These are phyloP conservation scores for Helicostylum pulchrum DNA, from an alignment of 192 early-diverging fungal genomes.

Conservation along the genomic window DNA sequence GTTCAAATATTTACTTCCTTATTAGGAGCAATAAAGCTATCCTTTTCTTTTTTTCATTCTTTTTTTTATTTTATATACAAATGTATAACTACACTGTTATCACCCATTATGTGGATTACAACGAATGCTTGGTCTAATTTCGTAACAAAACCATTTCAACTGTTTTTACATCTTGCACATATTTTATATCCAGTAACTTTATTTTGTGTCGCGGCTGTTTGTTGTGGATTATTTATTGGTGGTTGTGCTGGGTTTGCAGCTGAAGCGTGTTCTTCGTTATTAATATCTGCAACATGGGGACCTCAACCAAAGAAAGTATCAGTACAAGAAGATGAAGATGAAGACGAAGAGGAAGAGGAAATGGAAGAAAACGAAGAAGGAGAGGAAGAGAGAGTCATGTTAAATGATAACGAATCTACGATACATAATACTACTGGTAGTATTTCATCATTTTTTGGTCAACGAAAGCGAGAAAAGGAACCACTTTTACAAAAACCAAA, in stretches of 20 bases:
- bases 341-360: neutral
- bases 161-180: slow-evolving; percentile 20
- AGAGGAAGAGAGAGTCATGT: neutral
- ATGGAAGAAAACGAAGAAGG: neutral
- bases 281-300: slow-evolving; percentile 33
- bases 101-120: neutral
- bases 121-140: neutral
- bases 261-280: slow-evolving; percentile 23
- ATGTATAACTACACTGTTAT: neutral
- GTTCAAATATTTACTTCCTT: neutral
- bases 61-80: slow-evolving; percentile 1
- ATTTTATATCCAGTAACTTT: slow-evolving; percentile 28
- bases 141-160: neutral
- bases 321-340: neutral
- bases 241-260: slow-evolving; percentile 32
- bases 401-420: neutral
- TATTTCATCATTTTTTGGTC: neutral
- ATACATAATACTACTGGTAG: neutral
- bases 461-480: neutral
- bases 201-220: slow-evolving; percentile 26
- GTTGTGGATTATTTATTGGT: slow-evolving; percentile 31
- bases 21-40: neutral
- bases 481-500: neutral
- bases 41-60: neutral
- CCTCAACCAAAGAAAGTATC: neutral